Percentiles rank a stretch among this genome's conserved stretches.
Evolutionary conservation across 169 alveolate species (phyloP).

Genomic region (Babesia ovata): DNA sequence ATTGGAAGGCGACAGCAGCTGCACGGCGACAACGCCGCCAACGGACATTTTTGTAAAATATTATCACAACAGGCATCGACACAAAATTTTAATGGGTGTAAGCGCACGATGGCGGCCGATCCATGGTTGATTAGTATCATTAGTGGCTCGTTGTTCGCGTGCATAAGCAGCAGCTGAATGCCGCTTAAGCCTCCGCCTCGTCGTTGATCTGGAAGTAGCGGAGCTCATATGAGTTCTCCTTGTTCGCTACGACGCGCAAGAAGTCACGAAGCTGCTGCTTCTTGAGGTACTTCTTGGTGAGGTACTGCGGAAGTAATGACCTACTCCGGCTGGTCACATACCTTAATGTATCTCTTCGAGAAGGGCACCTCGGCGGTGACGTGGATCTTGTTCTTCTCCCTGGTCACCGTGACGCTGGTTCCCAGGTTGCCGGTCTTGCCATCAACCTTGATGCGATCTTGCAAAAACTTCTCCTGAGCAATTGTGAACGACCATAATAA

Average conservation of each 20-base stretch:
- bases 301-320: conserved; percentile 82
- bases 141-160: not conserved
- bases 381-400: conserved; percentile 89
- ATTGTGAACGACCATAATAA: not conserved
- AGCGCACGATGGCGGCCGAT: not conserved
- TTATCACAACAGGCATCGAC: no score
- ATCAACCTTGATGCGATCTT: conserved; percentile 92
- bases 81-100: no score
- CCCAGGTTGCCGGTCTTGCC: conserved; percentile 96
- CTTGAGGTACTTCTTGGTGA: conserved; percentile 97
- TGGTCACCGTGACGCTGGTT: conserved; percentile 85
- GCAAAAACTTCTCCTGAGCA: conserved; percentile 90
- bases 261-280: conserved; percentile 96
- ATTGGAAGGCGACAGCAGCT: no score
- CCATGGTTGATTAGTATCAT: not conserved
- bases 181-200: conserved; percentile 77
- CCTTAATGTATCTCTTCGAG: conserved; percentile 96
- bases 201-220: conserved; percentile 92
- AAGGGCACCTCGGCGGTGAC: conserved; percentile 94
- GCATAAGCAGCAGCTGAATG: not conserved
- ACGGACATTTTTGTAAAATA: no score
- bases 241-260: conserved; percentile 94
- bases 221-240: conserved; percentile 90
- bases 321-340: conserved; percentile 18
- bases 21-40: no score